Conservation (phyloP, 192 early-diverging fungal species). For the Podila horticola region DNA sequence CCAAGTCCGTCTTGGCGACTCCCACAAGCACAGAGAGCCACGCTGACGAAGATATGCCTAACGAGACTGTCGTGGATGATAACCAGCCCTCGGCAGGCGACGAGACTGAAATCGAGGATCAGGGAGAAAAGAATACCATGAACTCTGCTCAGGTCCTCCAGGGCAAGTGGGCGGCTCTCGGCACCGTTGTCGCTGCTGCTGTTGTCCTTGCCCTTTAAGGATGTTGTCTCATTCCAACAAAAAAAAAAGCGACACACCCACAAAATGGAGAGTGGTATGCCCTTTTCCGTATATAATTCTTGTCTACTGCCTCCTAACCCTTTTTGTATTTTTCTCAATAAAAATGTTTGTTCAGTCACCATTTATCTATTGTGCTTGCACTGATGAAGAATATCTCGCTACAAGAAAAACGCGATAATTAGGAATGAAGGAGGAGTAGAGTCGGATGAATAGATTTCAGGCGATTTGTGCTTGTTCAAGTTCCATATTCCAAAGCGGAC, state of each 20-base stretch:
- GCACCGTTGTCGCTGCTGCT: conserved; percentile 1
- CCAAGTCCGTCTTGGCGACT: neutral
- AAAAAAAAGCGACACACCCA: conserved; percentile 4
- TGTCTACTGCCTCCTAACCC: too few relatives aligned
- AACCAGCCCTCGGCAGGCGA: neutral
- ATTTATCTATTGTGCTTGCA: too few relatives aligned
- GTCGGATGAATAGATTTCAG: too few relatives aligned
- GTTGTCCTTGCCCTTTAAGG: conserved; percentile 15
- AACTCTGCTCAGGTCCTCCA: conserved; percentile 19
- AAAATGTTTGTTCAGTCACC: too few relatives aligned
- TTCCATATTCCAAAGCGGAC: too few relatives aligned
- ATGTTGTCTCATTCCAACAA: neutral
- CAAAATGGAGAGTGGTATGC: too few relatives aligned
- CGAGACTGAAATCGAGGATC: neutral
- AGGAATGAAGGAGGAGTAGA: too few relatives aligned
- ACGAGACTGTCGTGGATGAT: neutral
- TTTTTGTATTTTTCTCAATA: too few relatives aligned
- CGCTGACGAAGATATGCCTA: neutral
- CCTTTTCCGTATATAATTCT: too few relatives aligned
- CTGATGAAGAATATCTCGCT: too few relatives aligned
- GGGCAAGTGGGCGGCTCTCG: conserved; percentile 21
- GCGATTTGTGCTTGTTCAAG: too few relatives aligned
- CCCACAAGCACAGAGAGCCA: neutral
- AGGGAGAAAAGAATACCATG: neutral
- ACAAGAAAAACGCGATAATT: too few relatives aligned